phyloP scores from a whole-genome alignment of 352 stramenopile species.

The Phytopythium cucurbitacearum region DNA sequence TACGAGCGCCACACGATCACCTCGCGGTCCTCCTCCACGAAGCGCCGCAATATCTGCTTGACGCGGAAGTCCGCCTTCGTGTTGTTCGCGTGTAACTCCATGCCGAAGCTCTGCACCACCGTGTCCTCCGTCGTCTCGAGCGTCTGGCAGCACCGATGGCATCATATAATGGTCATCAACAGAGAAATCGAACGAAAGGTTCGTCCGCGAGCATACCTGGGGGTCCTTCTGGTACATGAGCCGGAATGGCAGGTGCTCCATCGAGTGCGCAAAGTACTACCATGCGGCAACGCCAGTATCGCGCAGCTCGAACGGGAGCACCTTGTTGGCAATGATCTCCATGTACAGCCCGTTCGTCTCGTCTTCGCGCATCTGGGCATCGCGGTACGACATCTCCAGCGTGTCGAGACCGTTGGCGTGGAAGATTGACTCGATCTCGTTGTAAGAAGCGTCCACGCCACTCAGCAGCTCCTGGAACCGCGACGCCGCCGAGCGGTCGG shows the following conservation, averaged over 20 bases:
- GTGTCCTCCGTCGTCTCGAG: constrained; percentile 23
- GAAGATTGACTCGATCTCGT: constrained; percentile 34
- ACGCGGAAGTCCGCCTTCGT: constrained; percentile 45
- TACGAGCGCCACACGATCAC: constrained; percentile 60
- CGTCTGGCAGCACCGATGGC: constrained; percentile 7
- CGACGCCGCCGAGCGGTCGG: constrained; percentile 18
- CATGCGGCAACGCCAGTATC: constrained; percentile 30
- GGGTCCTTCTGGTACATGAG: constrained; percentile 33
- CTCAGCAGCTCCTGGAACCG: constrained; percentile 32
- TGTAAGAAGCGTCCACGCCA: constrained; percentile 28
- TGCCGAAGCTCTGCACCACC: constrained; percentile 35
- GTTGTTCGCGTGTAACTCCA: constrained; percentile 49
- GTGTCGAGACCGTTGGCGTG: constrained; percentile 19
- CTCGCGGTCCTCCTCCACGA: constrained; percentile 41
- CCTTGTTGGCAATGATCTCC: constrained; percentile 46
- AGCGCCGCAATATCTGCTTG: constrained; percentile 41
- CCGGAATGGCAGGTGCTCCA: constrained; percentile 32
- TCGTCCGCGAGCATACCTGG: constrained; percentile 30
- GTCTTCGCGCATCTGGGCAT: constrained; percentile 33
- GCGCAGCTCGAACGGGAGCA: constrained; percentile 32
- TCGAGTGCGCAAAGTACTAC: constrained; percentile 39
- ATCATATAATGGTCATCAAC: not conserved
- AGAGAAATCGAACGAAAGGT: constrained; percentile 1
- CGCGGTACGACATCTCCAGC: constrained; percentile 25
- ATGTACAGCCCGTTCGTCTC: constrained; percentile 26